Percentiles rank a stretch among this genome's conserved stretches.
Conservation (phyloP, 805 yeast species). For the Komagataella pastoris region DNA sequence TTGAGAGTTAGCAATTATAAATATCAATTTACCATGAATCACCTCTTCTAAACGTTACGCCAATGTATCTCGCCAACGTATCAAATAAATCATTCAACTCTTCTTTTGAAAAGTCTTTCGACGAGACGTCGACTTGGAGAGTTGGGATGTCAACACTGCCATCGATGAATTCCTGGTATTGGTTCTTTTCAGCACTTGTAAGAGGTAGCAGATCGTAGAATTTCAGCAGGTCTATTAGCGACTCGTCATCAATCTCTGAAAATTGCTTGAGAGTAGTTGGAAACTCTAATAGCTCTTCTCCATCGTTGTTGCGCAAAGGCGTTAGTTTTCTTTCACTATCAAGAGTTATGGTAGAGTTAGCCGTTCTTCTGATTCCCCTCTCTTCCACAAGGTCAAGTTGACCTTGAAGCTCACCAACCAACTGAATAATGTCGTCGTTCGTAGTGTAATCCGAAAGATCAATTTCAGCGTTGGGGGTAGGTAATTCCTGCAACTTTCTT, state of each 20-base stretch:
- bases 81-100: constrained; percentile 43
- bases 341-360: constrained; percentile 37
- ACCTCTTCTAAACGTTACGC: constrained; percentile 38
- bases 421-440: constrained; percentile 73
- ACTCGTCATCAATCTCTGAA: constrained; percentile 26
- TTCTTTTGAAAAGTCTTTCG: constrained; percentile 26
- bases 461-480: constrained; percentile 9
- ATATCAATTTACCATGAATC: constrained; percentile 10
- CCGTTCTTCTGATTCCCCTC: constrained; percentile 56
- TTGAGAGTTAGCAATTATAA: not conserved
- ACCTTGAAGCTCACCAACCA: constrained; percentile 83
- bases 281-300: constrained; percentile 48
- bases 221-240: constrained; percentile 41
- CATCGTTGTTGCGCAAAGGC: constrained; percentile 68
- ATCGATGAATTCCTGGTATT: constrained; percentile 34
- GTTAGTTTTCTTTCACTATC: constrained; percentile 34
- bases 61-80: constrained; percentile 57
- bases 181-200: constrained; percentile 36
- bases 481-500: constrained; percentile 9
- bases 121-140: constrained; percentile 16
- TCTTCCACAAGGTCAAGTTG: constrained; percentile 74
- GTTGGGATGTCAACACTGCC: constrained; percentile 32
- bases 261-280: constrained; percentile 51
- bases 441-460: constrained; percentile 54
- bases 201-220: constrained; percentile 75